Percentiles rank a stretch among this genome's conserved stretches.
phyloP scores from a whole-genome alignment of 2,329 filamentous ascomycete genomes.

The Cryphonectria japonica region DNA sequence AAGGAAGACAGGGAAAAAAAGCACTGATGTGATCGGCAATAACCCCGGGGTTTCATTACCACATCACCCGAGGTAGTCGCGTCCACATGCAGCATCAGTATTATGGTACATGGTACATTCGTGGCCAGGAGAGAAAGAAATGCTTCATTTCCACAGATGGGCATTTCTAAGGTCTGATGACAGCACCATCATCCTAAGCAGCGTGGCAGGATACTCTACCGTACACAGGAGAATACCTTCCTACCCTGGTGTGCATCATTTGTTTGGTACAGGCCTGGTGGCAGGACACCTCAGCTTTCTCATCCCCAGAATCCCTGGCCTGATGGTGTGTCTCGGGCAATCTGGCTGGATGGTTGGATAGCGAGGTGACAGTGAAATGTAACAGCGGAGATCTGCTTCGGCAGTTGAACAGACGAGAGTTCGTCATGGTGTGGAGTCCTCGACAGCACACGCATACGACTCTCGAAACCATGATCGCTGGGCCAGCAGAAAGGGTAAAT shows the following conservation, averaged over 20 bases:
- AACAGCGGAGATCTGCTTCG: constrained; percentile 23
- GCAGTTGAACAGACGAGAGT: constrained; percentile 21
- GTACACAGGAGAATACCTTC: background rate
- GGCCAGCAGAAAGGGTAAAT: background rate
- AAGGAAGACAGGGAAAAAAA: background rate
- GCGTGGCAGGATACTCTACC: background rate
- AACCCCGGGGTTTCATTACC: constrained; percentile 2
- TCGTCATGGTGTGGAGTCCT: constrained; percentile 17
- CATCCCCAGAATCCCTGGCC: background rate
- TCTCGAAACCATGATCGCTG: background rate
- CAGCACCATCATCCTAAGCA: background rate
- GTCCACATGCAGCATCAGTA: background rate
- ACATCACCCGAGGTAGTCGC: background rate
- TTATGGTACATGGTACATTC: background rate
- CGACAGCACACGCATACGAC: constrained; percentile 4
- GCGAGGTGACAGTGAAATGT: constrained; percentile 17
- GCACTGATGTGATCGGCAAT: constrained; percentile 18
- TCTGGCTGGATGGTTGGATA: background rate
- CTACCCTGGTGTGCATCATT: background rate
- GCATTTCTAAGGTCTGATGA: background rate
- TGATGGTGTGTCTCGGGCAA: background rate
- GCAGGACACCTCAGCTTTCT: background rate
- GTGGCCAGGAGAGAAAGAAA: background rate
- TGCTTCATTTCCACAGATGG: background rate
- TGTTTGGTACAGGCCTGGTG: background rate